These are phyloP conservation scores for Dichotomopilus funicola DNA, from an alignment of 2,329 filamentous ascomycete species.

Conservation along the genomic window DNA sequence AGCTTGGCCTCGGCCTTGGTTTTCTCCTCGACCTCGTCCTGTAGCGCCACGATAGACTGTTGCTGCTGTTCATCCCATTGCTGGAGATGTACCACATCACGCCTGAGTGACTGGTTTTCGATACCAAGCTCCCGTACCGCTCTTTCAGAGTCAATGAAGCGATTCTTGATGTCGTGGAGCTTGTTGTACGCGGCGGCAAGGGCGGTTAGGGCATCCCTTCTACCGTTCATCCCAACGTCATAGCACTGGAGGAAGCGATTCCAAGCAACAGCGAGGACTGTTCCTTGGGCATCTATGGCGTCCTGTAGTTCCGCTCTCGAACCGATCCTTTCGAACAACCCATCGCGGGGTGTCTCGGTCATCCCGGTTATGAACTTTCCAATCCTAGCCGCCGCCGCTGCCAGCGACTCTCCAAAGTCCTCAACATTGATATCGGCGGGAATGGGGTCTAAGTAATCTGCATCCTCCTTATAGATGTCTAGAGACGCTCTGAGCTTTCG, in stretches of 20 bases:
- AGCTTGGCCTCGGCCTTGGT: too few relatives aligned
- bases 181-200: background rate
- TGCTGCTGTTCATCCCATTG: too few relatives aligned
- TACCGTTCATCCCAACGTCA: conserved; percentile 6
- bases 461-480: too few relatives aligned
- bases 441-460: too few relatives aligned
- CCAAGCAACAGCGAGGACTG: background rate
- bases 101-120: background rate
- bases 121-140: accelerated
- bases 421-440: too few relatives aligned
- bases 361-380: background rate
- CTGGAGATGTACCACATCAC: background rate
- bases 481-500: too few relatives aligned
- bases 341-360: background rate
- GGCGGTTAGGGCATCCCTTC: background rate
- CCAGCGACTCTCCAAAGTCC: background rate
- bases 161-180: background rate
- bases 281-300: background rate
- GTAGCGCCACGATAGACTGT: too few relatives aligned
- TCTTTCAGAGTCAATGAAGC: background rate
- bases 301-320: background rate
- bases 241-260: background rate
- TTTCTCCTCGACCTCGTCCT: too few relatives aligned
- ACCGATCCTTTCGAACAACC: conserved; percentile 6
- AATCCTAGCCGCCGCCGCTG: background rate